Evolutionary conservation across 805 yeast species (phyloP), one percentile per base, ranked within the genome.

Genomic region (Yamadazyma insecticola): DNA sequence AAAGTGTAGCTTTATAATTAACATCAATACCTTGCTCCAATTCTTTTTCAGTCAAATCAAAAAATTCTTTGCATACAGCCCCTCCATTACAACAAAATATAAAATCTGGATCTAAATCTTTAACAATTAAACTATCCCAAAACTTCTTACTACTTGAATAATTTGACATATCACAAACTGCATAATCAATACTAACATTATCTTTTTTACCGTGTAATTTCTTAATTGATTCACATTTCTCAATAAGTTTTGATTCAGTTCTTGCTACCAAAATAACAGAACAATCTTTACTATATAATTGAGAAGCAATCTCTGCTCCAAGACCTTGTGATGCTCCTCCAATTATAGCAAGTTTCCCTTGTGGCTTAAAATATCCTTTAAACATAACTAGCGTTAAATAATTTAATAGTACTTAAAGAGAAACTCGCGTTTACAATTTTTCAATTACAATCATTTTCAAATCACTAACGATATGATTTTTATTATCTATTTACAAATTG

Each of bases 321-420:
- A 90, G 63, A 0, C 98, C 98, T 50, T 90, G 98, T 0, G 96
- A 87, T 0, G 87, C 97, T 3, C 98, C 98, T 0, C 95, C 75
- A n/a, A 90, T 70, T 12, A 90, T 69, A 3, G 81, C 88, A 1
- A 73, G 51, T 49, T 71, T 73, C 16, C 72, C 71, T 30, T 68
- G 61, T 8, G 73, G 54, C 22, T 48, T 40, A 30, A 63, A 54
- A 20, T 57, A 36, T 4, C 26, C 26, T 6, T 8, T 8, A 19
- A 29, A 22, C 26, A 13, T 11, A 13, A 11, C 5, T n/a, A n/a
- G n/a, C n/a, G n/a, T n/a, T n/a, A n/a, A n/a, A n/a, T n/a, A n/a
- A 19, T 19, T 19, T 8, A 11, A 19, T 19, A n/a, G n/a, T n/a
- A n/a, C n/a, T n/a, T n/a, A n/a, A n/a, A n/a, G n/a, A n/a, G n/a